A percentile compares a stretch with the other conserved stretches of the same genome.
phyloP scores from a whole-genome alignment of 768 basidiomycete species.

The Boletus reticuloceps region DNA sequence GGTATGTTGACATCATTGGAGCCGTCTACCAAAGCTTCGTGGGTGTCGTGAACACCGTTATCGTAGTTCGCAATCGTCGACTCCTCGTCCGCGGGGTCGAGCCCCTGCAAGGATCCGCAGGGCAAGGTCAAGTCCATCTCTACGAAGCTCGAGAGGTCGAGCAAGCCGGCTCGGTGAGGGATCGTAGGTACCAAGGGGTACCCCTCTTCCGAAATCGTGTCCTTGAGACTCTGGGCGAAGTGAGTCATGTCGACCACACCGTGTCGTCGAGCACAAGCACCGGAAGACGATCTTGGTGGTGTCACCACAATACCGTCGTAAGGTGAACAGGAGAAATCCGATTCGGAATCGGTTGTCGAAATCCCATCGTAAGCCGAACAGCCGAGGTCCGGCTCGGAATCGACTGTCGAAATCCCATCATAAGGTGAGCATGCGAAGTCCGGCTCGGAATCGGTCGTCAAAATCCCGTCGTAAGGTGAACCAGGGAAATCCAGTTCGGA shows the following conservation, averaged over 20 bases:
- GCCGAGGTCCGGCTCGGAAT: too few species aligned
- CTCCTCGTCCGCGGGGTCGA: neutral
- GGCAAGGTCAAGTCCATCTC: neutral
- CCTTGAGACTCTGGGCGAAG: neutral
- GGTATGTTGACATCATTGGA: neutral
- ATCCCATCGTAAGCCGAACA: too few species aligned
- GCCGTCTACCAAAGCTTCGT: neutral
- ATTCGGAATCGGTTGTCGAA: neutral
- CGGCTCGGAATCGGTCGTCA: neutral
- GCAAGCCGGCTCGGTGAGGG: neutral
- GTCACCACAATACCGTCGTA: neutral
- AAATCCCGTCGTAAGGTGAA: neutral
- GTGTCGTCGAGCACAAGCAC: constrained; percentile 1
- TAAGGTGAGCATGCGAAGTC: neutral
- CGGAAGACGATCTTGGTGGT: neutral
- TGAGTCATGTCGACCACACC: constrained; percentile 10
- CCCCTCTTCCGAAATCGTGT: neutral
- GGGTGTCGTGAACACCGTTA: neutral
- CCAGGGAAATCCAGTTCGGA: too few species aligned
- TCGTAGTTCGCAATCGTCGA: neutral
- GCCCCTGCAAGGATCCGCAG: too few species aligned
- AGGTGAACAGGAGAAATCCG: neutral
- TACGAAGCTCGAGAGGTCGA: neutral
- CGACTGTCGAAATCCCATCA: too few species aligned
- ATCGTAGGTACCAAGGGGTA: neutral